Evolutionary conservation across 768 basidiomycete genomes (phyloP), one percentile per base, ranked within the genome.

Genomic region (Solioccasus polychromus): DNA sequence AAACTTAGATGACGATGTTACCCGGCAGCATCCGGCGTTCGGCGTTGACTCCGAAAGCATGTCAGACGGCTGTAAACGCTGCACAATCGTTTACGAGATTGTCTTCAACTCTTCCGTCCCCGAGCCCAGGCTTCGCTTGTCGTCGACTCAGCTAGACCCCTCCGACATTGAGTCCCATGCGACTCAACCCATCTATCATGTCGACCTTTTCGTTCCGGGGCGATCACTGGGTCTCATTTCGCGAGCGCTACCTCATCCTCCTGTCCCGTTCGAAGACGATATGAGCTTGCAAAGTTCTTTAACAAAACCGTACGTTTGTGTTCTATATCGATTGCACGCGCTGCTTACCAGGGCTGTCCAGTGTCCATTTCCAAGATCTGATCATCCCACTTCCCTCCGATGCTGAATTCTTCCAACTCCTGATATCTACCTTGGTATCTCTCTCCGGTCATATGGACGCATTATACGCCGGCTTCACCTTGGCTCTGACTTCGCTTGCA

Each of bases 331-430:
- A 10, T 41, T 17, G 0, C 22, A 14, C 10, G 10, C 28, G 7
- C 5, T 10, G 3, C 50, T 58, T 12, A 62, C 31, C 28, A 4
- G 15, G 4, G 11, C 28, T 17, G 1, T 32, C 15, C 20, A 55
- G 50, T 10, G 39, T 43, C 42, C 36, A 29, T 26, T 23, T 39
- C 14, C 57, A 68, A 8, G 85, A 92, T 56, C 61, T 92, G 7
- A 73, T 89, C 41, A 84, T 95, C 28, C 85, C 88, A 3, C 78
- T 96, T 6, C 73, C 76, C n/a, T 82, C 88, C 26, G 92, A 94
- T 58, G 71, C 78, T 11, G 79, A 79, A 3, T 96, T 97, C 70
- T 88, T 92, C 64, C 74, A 80, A 18, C 75, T 89, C 22, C 76
- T 96, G 39, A 77, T 77, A 1, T 72, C 75, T 0, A 74, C 80